These are phyloP conservation scores for Spathaspora passalidarum DNA, from an alignment of 805 yeast genomes.

Conservation along the genomic window DNA sequence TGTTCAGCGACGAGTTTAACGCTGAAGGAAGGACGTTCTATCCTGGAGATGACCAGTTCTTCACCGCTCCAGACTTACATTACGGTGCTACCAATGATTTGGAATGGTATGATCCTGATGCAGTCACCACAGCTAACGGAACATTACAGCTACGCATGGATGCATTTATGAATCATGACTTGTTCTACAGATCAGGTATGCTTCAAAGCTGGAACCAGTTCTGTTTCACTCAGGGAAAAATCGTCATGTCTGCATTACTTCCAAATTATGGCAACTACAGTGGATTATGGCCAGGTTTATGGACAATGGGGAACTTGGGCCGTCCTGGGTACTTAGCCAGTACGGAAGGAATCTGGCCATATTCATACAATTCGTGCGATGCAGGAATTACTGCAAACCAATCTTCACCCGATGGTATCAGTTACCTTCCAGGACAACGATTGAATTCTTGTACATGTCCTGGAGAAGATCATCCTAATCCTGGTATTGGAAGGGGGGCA, in stretches of 20 bases:
- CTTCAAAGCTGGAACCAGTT: slow-evolving; percentile 38
- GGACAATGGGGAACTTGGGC: slow-evolving; percentile 42
- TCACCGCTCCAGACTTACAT: slow-evolving; percentile 35
- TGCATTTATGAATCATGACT: slow-evolving; percentile 33
- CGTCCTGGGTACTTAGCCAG: slow-evolving; percentile 37
- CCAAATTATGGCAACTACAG: slow-evolving; percentile 35
- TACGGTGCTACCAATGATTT: slow-evolving; percentile 41
- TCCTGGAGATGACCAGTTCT: slow-evolving; percentile 41
- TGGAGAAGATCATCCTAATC: slow-evolving; percentile 36
- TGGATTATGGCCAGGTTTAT: slow-evolving; percentile 42
- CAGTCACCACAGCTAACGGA: slow-evolving; percentile 38
- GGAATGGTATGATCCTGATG: slow-evolving; percentile 46
- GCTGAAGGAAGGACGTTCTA: slow-evolving; percentile 41
- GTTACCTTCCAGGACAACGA: slow-evolving; percentile 38
- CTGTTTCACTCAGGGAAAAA: slow-evolving; percentile 34
- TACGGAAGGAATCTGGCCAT: slow-evolving; percentile 46
- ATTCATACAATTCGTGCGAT: slow-evolving; percentile 81
- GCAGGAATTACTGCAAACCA: slow-evolving; percentile 95
- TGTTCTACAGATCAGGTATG: slow-evolving; percentile 40
- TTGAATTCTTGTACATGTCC: slow-evolving; percentile 33
- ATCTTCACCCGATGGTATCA: slow-evolving; percentile 48
- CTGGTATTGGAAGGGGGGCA: slow-evolving; percentile 37
- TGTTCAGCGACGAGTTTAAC: slow-evolving; percentile 39
- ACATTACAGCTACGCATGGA: slow-evolving; percentile 34
- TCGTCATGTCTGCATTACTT: slow-evolving; percentile 30